These are phyloP conservation scores for Flaveria ramosissima DNA, from an alignment of 129 eudicot genomes.

Conservation along the genomic window DNA sequence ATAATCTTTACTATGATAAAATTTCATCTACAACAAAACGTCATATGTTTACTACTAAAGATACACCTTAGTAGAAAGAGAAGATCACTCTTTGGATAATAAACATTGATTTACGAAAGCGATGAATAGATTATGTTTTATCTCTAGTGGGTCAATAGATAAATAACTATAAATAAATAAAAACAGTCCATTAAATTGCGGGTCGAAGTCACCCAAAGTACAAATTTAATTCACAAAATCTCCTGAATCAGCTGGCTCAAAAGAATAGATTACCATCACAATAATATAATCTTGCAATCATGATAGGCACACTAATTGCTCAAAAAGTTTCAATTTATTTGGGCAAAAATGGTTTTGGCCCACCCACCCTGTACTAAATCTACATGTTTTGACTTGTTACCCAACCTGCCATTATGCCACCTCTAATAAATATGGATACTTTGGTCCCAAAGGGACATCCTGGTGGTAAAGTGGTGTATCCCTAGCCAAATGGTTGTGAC, in stretches of 20 bases:
- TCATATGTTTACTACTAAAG: neutral
- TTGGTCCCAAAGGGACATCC: too few relatives aligned
- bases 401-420: neutral
- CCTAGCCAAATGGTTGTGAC: too few relatives aligned
- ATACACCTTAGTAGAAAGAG: neutral
- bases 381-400: neutral
- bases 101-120: neutral
- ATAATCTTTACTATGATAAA: neutral
- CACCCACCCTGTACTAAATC: neutral
- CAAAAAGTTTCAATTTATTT: too few relatives aligned
- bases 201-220: neutral
- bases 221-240: neutral
- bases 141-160: neutral
- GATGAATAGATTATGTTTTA: neutral
- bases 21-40: neutral
- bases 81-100: neutral
- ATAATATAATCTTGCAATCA: neutral
- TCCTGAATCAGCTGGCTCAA: neutral
- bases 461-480: too few relatives aligned
- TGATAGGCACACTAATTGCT: neutral
- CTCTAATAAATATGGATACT: neutral
- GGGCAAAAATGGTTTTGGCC: neutral
- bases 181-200: neutral
- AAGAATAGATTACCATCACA: neutral
- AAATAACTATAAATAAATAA: neutral